These are phyloP conservation scores for Syncephalastrum racemosum DNA, from an alignment of 371 early-diverging fungal species.

Conservation along the genomic window DNA sequence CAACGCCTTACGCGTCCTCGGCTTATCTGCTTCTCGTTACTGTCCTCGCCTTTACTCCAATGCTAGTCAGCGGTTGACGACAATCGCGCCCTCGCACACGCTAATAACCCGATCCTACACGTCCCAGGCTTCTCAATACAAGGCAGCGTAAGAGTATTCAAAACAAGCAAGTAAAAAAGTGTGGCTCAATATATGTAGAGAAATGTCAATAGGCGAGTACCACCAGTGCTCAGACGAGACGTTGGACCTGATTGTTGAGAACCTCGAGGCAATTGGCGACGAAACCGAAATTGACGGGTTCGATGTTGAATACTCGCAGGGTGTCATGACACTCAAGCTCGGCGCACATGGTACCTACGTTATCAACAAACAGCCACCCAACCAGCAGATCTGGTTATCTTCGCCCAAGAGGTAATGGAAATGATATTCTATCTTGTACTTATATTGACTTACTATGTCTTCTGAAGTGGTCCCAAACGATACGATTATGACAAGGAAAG, in stretches of 20 bases:
- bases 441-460: neutral
- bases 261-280: slow-evolving; percentile 82
- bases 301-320: slow-evolving; percentile 85
- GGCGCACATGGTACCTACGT: slow-evolving; percentile 93
- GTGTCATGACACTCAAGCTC: slow-evolving; percentile 88
- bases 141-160: too few relatives aligned
- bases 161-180: too few relatives aligned
- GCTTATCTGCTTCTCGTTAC: too few relatives aligned
- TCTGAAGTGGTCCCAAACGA: slow-evolving; percentile 84
- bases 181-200: slow-evolving; percentile 22
- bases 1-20: too few relatives aligned
- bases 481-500: slow-evolving; percentile 71
- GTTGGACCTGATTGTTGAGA: slow-evolving; percentile 71
- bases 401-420: slow-evolving; percentile 80
- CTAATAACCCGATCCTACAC: too few relatives aligned
- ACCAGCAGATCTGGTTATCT: slow-evolving; percentile 98
- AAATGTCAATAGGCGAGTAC: slow-evolving; percentile 61
- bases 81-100: too few relatives aligned
- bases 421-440: neutral
- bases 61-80: too few relatives aligned
- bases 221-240: slow-evolving; percentile 69
- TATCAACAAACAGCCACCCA: slow-evolving; percentile 98
- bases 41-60: too few relatives aligned
- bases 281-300: slow-evolving; percentile 66
- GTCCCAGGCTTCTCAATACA: too few relatives aligned